Evolutionary conservation across 306 rosid species (phyloP), one percentile per base, ranked within the genome.

Genomic region (Rosa rugosa): DNA sequence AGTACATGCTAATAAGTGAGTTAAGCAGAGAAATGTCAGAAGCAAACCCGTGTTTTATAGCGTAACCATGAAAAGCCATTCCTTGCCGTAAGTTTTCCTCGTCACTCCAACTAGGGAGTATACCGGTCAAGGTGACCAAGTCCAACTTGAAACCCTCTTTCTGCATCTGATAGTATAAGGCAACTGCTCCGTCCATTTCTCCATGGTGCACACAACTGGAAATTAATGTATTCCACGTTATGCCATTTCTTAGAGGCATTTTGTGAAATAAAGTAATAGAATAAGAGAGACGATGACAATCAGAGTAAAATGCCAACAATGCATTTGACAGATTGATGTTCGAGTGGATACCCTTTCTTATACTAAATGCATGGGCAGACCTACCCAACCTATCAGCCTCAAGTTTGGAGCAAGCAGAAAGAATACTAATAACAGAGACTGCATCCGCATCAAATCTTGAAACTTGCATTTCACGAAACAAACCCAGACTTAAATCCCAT

Each of bases 221-320:
- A 49, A 81, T 74, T n/a, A 84, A 69, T n/a, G 80, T 78, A 63
- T 81, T 81, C 85, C 87, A 84, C 5, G 83, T 81, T 73, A 84
- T 25, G 62, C 8, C 38, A 75, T 69, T 70, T 47, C 80, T 63
- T 50, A 38, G 7, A 17, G 78, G 44, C 78, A 54, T 84, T 54
- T 41, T 1, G 42, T 53, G 31, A 67, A 81, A 78, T 13, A 84
- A 62, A 18, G 51, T 49, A 64, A 74, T 36, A 34, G 71, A 78
- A 42, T 76, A 69, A 23, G 75, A 75, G 63, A 77, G 47, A 66
- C 57, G 67, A 34, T 25, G 31, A 70, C 71, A 78, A 54, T 63
- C 51, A 53, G 80, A 64, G 77, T 84, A 84, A 69, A 81, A 81
- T 23, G 81, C 80, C 80, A 84, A 45, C 50, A 84, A 38, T 10